Evolutionary conservation across 2,329 filamentous ascomycete genomes (phyloP).

Genomic region (Dactylella cylindrospora): DNA sequence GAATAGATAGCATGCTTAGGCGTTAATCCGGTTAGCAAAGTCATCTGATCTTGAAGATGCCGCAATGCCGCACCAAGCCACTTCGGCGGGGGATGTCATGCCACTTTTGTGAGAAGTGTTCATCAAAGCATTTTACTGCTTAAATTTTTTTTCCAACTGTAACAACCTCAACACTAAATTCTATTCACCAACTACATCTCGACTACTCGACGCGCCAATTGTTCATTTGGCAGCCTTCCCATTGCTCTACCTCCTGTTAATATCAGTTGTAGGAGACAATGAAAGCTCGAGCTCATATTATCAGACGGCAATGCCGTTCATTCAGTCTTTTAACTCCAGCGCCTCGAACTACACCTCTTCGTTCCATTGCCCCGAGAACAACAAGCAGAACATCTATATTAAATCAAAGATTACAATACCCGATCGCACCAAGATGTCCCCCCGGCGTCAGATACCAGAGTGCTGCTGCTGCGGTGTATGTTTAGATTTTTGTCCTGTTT

Average conservation of each 20-base stretch:
- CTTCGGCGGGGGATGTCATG: no score
- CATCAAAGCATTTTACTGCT: no score
- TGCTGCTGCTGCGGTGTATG: conserved; percentile 34
- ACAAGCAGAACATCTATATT: conserved; percentile 26
- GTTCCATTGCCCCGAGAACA: conserved; percentile 28
- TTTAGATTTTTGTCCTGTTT: background rate
- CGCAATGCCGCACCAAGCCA: no score
- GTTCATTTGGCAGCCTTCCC: background rate
- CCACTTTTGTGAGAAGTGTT: no score
- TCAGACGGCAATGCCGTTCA: conserved; percentile 42
- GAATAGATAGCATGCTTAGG: no score
- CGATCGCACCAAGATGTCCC: conserved; percentile 5
- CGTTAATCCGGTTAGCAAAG: no score
- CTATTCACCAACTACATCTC: background rate
- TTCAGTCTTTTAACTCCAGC: conserved; percentile 24
- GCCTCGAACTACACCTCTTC: conserved; percentile 28
- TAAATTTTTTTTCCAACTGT: conserved; percentile 18
- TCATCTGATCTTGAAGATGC: no score
- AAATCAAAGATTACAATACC: background rate
- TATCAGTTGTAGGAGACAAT: no score
- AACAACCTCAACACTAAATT: conserved; percentile 1
- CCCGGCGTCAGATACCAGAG: conserved; percentile 24
- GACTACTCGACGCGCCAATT: conserved; percentile 13
- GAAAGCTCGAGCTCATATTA: conserved; percentile 33
- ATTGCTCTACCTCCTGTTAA: background rate